Evolutionary conservation across 257 asterid species (phyloP).

Genomic region (Ophiorrhiza pumila): DNA sequence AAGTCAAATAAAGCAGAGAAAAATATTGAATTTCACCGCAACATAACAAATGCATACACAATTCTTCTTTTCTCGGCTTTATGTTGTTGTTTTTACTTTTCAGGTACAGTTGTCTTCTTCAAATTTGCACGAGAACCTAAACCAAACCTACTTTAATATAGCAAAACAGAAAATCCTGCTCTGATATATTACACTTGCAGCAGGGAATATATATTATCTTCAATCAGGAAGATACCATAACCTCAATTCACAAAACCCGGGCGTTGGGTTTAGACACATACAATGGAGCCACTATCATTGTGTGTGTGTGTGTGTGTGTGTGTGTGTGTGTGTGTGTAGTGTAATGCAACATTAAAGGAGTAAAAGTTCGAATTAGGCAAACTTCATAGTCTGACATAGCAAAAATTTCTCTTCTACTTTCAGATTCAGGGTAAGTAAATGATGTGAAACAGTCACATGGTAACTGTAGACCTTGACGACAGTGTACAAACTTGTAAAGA

Average conservation of each 20-base stretch:
- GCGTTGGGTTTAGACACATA: background rate
- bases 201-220: no score
- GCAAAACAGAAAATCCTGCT: background rate
- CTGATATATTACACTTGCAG: background rate
- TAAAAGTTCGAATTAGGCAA: background rate
- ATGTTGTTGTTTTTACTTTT: background rate
- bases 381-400: background rate
- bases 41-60: background rate
- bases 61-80: background rate
- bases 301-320: no score
- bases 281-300: no score
- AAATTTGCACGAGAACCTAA: background rate
- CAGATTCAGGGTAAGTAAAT: background rate
- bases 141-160: background rate
- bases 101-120: background rate
- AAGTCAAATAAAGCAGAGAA: conserved; percentile 1
- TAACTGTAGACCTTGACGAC: background rate
- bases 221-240: no score
- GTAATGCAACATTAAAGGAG: background rate
- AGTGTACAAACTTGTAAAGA: background rate
- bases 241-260: background rate
- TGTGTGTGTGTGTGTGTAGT: no score
- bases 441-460: background rate
- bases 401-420: background rate
- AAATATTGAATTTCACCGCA: background rate